Evolutionary conservation across 768 basidiomycete genomes (phyloP).

Genomic region (Amanita molliuscula): DNA sequence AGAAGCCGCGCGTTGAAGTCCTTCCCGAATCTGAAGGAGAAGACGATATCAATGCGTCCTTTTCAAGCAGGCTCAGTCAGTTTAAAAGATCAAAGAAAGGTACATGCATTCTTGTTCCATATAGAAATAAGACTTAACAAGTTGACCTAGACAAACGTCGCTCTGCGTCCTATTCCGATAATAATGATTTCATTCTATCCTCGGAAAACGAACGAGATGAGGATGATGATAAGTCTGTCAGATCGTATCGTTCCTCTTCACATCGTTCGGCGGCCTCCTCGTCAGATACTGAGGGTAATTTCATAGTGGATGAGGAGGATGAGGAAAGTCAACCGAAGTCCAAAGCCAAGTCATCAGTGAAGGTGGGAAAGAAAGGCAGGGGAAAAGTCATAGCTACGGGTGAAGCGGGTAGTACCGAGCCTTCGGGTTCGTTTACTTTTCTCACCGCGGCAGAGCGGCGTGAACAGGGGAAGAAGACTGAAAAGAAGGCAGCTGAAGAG

Average conservation of each 20-base stretch:
- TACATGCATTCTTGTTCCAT: slow-evolving; percentile 15
- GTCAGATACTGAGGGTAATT: slow-evolving; percentile 27
- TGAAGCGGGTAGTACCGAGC: slow-evolving; percentile 10
- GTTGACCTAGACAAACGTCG: slow-evolving; percentile 28
- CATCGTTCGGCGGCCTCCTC: slow-evolving; percentile 24
- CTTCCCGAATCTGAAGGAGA: slow-evolving; percentile 47
- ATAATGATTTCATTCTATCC: slow-evolving; percentile 67
- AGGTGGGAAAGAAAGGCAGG: slow-evolving; percentile 24
- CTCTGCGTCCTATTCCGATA: slow-evolving; percentile 30
- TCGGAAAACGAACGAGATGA: slow-evolving; percentile 43
- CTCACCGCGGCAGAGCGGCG: slow-evolving; percentile 79
- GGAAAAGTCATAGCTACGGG: slow-evolving; percentile 17
- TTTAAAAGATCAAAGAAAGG: slow-evolving; percentile 58
- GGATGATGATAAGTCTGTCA: slow-evolving; percentile 36
- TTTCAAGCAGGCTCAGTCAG: slow-evolving; percentile 49
- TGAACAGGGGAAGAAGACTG: slow-evolving; percentile 65
- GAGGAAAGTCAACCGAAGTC: slow-evolving; percentile 42
- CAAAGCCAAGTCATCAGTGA: slow-evolving; percentile 41
- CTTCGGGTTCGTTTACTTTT: slow-evolving; percentile 33
- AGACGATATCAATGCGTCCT: slow-evolving; percentile 28
- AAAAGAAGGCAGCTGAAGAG: slow-evolving; percentile 71
- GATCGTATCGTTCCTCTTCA: slow-evolving; percentile 41
- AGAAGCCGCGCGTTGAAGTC: slow-evolving; percentile 56
- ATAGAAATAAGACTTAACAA: slow-evolving; percentile 1
- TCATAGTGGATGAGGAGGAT: slow-evolving; percentile 59